phyloP scores from a whole-genome alignment of 768 basidiomycete species.

The Pleurotus pulmonarius region DNA sequence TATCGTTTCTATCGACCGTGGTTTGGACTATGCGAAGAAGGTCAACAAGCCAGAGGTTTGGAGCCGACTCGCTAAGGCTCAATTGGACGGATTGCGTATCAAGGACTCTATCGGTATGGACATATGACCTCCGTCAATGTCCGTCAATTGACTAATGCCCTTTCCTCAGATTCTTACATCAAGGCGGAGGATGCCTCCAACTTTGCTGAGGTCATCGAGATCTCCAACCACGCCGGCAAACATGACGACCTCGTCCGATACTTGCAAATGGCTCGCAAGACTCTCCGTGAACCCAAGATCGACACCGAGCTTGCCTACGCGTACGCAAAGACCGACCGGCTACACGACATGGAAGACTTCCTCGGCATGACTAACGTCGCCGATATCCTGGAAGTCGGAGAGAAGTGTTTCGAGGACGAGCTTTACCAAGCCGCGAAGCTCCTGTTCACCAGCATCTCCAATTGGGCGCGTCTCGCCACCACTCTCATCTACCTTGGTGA shows the following conservation, averaged over 20 bases:
- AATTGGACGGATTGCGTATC: slow-evolving; percentile 95
- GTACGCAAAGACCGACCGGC: slow-evolving; percentile 94
- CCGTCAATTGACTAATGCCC: slow-evolving; percentile 4
- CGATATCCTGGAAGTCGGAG: slow-evolving; percentile 93
- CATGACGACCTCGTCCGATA: slow-evolving; percentile 93
- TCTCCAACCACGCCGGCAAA: slow-evolving; percentile 87
- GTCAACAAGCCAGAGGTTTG: slow-evolving; percentile 96
- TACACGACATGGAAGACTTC: slow-evolving; percentile 99
- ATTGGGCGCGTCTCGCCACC: slow-evolving; percentile 97
- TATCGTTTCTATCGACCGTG: slow-evolving; percentile 96
- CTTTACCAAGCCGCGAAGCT: slow-evolving; percentile 96
- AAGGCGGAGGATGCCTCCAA: slow-evolving; percentile 95
- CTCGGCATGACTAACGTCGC: slow-evolving; percentile 98
- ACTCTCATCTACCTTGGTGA: slow-evolving; percentile 98
- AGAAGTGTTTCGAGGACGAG: slow-evolving; percentile 99
- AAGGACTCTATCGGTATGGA: slow-evolving; percentile 91
- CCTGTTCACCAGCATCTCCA: slow-evolving; percentile 94
- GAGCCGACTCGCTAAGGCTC: slow-evolving; percentile 97
- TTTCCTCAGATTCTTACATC: slow-evolving; percentile 83
- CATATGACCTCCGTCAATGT: not conserved
- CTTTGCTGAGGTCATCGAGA: slow-evolving; percentile 94
- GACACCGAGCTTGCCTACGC: slow-evolving; percentile 98
- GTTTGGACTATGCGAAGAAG: slow-evolving; percentile 93
- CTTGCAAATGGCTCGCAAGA: slow-evolving; percentile 98
- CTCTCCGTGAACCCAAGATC: slow-evolving; percentile 93